Evolutionary conservation across 805 yeast species (phyloP).

Genomic region (Allodekkera sacchari): DNA sequence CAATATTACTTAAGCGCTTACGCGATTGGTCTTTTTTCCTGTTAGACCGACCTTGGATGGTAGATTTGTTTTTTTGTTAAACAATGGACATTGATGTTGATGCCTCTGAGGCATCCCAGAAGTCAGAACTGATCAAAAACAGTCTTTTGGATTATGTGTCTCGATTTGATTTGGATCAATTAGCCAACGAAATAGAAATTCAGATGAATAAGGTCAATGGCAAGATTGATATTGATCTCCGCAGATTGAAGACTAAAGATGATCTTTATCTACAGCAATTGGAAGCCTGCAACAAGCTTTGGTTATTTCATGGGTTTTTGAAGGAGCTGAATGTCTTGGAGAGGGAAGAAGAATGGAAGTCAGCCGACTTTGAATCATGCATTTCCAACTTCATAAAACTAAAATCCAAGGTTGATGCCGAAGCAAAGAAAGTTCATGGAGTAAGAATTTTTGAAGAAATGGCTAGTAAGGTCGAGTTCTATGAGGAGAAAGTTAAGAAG

Average conservation of each 20-base stretch:
- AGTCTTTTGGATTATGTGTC: conserved; percentile 5
- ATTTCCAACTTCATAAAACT: conserved; percentile 13
- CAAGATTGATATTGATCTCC: not conserved
- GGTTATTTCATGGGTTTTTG: conserved; percentile 23
- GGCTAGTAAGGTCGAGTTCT: conserved; percentile 5
- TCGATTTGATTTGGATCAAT: conserved; percentile 6
- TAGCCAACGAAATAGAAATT: not conserved
- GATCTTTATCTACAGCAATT: conserved; percentile 15
- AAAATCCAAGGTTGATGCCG: conserved; percentile 6
- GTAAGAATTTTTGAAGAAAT: conserved; percentile 12
- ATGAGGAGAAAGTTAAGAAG: conserved; percentile 5
- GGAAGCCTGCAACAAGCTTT: conserved; percentile 24
- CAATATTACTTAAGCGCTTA: no score
- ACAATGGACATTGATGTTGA: no score
- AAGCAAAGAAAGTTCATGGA: conserved; percentile 3
- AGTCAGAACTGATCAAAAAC: conserved; percentile 3
- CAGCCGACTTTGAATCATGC: conserved; percentile 8
- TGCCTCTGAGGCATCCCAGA: no score
- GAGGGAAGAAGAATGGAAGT: conserved; percentile 8
- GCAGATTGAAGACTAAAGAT: conserved; percentile 6
- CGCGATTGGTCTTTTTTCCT: no score
- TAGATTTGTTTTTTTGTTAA: no score
- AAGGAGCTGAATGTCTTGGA: conserved; percentile 14
- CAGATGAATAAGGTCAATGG: not conserved
- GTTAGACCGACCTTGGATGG: no score